Evolutionary conservation across 345 rosid species (phyloP).

Genomic region (Erysimum cheiranthoides): DNA sequence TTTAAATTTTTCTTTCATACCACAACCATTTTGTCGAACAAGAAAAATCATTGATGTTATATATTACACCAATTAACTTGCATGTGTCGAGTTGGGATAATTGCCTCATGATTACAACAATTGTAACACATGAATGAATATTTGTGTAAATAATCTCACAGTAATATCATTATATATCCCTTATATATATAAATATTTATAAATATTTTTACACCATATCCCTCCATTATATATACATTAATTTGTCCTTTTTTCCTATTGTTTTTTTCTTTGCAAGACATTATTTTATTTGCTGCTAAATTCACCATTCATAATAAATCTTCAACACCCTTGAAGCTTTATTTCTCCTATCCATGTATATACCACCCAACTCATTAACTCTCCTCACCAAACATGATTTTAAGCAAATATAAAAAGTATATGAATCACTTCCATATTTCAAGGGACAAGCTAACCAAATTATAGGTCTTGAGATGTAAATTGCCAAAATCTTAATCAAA

Average conservation of each 20-base stretch:
- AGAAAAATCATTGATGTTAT: neutral
- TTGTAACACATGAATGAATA: neutral
- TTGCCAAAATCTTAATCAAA: constrained; percentile 5
- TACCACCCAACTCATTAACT: constrained; percentile 43
- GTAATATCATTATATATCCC: no score
- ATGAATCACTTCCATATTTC: constrained; percentile 9
- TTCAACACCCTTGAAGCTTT: constrained; percentile 10
- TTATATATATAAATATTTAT: no score
- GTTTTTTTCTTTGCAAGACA: neutral
- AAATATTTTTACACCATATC: no score
- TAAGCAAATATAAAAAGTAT: neutral
- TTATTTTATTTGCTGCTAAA: neutral
- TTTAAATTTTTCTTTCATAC: neutral
- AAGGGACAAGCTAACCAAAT: constrained; percentile 33
- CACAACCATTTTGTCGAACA: neutral
- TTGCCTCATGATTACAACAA: no score
- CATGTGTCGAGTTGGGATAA: no score
- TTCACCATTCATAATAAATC: neutral
- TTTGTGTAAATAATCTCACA: no score
- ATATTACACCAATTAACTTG: no score
- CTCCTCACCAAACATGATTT: constrained; percentile 31
- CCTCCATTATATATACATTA: no score
- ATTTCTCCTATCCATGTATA: constrained; percentile 5
- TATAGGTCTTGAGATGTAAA: neutral
- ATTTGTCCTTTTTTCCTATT: neutral